A percentile compares a stretch with the other conserved stretches of the same genome.
phyloP scores from a whole-genome alignment of 129 eudicot species.

The Escallonia herrerae region DNA sequence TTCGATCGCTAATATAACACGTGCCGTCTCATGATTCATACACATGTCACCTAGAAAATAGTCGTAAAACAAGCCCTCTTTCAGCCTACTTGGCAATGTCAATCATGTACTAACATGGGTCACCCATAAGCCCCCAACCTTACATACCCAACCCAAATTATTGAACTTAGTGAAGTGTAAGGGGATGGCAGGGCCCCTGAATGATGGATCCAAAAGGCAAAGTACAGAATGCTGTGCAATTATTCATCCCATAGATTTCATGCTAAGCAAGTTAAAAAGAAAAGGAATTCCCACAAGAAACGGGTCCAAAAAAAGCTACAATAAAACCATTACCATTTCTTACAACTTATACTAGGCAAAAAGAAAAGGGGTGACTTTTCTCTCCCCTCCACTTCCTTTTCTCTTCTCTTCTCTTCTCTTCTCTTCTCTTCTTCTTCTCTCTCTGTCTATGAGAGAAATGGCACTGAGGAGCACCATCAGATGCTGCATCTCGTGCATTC shows the following conservation, averaged over 20 bases:
- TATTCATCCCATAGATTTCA: slow-evolving; percentile 40
- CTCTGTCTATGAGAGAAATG: slow-evolving; percentile 25
- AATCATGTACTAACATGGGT: slow-evolving; percentile 50
- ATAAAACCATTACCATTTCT: slow-evolving; percentile 22
- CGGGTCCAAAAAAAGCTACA: slow-evolving; percentile 14
- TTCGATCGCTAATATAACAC: slow-evolving; percentile 22
- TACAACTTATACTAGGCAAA: slow-evolving; percentile 12
- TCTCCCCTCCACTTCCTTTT: slow-evolving; percentile 10
- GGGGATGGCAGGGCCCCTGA: slow-evolving; percentile 18
- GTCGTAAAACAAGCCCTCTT: slow-evolving; percentile 18
- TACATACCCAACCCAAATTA: slow-evolving; percentile 39
- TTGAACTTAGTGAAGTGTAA: slow-evolving; percentile 34
- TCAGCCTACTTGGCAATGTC: slow-evolving; percentile 30
- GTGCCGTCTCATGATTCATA: slow-evolving; percentile 25
- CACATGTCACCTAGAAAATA: slow-evolving; percentile 26
- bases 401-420: slow-evolving; percentile 14
- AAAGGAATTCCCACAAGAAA: background rate
- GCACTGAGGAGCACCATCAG: slow-evolving; percentile 65
- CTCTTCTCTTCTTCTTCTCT: slow-evolving; percentile 14
- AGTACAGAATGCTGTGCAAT: slow-evolving; percentile 44
- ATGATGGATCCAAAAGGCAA: slow-evolving; percentile 70
- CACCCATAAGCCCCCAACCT: slow-evolving; percentile 50
- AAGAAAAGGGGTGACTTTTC: slow-evolving; percentile 4
- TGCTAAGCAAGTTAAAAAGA: slow-evolving; percentile 20
- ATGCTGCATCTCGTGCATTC: slow-evolving; percentile 94